Percentiles rank a stretch among this genome's conserved stretches.
These are phyloP conservation scores for Pneumocystis sp. DNA, from an alignment of 1,139 yeast species.

Conservation along the genomic window DNA sequence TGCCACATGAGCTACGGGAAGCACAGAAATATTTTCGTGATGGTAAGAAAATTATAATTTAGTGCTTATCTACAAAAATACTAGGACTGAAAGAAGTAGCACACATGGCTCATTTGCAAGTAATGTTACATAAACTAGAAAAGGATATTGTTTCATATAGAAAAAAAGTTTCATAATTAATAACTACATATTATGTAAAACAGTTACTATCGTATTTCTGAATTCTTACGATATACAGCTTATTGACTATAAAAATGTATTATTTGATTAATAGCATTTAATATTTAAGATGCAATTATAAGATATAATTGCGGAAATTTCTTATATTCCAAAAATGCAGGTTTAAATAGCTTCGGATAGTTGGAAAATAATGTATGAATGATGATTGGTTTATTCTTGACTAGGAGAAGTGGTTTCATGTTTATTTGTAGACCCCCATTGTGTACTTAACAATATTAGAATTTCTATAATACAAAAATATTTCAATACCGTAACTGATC, in stretches of 20 bases:
- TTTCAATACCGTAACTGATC: conserved; percentile 7
- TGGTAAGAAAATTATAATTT: background rate
- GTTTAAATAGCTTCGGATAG: background rate
- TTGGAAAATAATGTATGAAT: background rate
- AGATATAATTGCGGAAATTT: background rate
- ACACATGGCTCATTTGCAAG: background rate
- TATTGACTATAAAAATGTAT: background rate
- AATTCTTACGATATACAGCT: background rate
- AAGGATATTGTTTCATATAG: background rate
- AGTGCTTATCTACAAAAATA: background rate
- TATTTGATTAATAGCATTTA: background rate
- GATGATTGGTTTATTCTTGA: background rate
- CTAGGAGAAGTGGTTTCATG: background rate
- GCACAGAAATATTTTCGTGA: background rate
- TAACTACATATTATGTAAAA: background rate
- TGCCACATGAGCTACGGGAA: background rate
- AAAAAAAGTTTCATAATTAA: background rate
- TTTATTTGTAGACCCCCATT: background rate
- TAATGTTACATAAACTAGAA: background rate
- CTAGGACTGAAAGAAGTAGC: background rate
- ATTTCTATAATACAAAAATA: background rate
- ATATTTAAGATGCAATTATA: background rate
- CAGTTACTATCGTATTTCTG: background rate
- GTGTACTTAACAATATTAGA: background rate
- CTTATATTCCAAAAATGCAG: background rate